Conservation (phyloP, 2,329 filamentous ascomycete genomes). For the Aspergillus transmontanensis region DNA sequence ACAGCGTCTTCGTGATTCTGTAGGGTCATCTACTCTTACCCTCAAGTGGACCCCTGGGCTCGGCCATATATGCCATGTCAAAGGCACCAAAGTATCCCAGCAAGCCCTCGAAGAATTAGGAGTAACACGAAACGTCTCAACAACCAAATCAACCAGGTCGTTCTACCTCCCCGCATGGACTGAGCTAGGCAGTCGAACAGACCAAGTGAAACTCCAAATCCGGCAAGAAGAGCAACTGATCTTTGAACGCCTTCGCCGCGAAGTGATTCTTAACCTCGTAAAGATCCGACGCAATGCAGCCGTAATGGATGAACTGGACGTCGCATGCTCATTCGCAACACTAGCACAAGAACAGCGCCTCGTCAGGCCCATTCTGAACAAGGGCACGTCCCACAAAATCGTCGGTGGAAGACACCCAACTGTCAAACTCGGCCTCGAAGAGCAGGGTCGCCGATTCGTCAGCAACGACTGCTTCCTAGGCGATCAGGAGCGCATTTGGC, state of each 20-base stretch:
- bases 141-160: conserved; percentile 80
- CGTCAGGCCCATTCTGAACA: conserved; percentile 71
- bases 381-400: conserved; percentile 69
- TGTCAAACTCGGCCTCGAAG: conserved; percentile 78
- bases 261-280: conserved; percentile 79
- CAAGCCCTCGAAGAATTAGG: conserved; percentile 44
- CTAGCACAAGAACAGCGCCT: conserved; percentile 75
- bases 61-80: conserved; percentile 89
- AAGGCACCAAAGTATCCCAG: conserved; percentile 69
- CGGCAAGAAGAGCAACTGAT: conserved; percentile 81
- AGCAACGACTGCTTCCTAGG: conserved; percentile 84
- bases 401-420: conserved; percentile 88
- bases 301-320: conserved; percentile 92
- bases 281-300: conserved; percentile 84
- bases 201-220: conserved; percentile 76
- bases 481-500: conserved; percentile 69
- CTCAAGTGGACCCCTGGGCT: conserved; percentile 85
- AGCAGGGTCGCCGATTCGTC: conserved; percentile 79
- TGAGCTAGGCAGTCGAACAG: conserved; percentile 73
- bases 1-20: conserved; percentile 61
- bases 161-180: conserved; percentile 88
- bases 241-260: conserved; percentile 71
- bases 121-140: conserved; percentile 64
- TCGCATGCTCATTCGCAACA: conserved; percentile 80
- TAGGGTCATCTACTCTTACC: conserved; percentile 67